A percentile compares a stretch with the other conserved stretches of the same genome.
Conservation (phyloP, 495 filamentous ascomycete species). For the Neurospora pannonica region DNA sequence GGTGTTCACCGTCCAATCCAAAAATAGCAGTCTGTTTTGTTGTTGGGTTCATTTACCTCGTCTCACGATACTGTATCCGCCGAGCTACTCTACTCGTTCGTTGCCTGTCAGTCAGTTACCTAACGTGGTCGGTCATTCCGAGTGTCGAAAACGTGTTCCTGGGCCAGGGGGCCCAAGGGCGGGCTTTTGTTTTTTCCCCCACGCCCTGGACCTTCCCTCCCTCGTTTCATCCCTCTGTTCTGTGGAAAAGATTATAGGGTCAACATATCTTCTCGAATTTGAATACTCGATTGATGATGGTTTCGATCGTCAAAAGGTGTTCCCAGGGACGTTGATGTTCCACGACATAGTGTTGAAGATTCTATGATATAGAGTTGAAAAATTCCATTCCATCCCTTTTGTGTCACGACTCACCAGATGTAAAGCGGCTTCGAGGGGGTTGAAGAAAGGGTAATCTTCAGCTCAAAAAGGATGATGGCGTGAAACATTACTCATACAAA, state of each 20-base stretch:
- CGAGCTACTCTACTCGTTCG: no score
- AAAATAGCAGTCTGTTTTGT: neutral
- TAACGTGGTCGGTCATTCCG: no score
- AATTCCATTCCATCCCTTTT: neutral
- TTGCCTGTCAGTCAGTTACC: no score
- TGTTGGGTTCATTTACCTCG: no score
- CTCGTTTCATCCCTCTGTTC: neutral
- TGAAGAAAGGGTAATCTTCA: neutral
- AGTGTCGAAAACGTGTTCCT: neutral
- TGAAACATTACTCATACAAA: neutral
- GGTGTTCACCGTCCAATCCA: neutral
- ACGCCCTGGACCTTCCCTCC: neutral
- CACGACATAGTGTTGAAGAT: neutral
- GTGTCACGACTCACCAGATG: neutral
- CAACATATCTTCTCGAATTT: neutral
- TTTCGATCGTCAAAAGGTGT: neutral
- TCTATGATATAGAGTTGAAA: neutral
- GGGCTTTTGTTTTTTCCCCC: no score
- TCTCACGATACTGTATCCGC: no score
- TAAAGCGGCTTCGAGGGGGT: neutral
- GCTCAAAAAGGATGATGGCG: neutral
- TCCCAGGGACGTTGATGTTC: neutral
- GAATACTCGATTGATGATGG: no score
- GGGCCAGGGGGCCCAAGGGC: neutral
- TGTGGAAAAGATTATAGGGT: neutral